Base-by-base conservation (phyloP, 768 basidiomycete species). In the Auricularia heimuer region DNA sequence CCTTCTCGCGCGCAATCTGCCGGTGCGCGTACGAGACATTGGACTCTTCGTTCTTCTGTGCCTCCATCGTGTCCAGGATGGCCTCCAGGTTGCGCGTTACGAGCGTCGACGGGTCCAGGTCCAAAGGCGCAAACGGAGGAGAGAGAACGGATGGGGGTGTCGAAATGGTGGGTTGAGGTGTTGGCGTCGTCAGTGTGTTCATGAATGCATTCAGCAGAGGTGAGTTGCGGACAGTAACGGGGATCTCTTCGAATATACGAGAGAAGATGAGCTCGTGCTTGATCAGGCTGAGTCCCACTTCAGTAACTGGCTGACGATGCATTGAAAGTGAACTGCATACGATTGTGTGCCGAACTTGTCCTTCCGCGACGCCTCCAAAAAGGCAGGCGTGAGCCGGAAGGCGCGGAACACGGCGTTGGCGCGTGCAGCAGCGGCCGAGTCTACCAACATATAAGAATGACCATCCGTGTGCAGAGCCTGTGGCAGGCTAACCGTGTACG, bases 321-420 rank as follows among this genome's bases (percentile, higher is more conserved):
- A 12, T 44, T 35, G 36, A 35, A 36, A 29, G 2, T 47, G 39
- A 14, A 2, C 36, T 24, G 70, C 83, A 74, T 74, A 94, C 94
- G 90, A 91, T 70, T 86, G 76, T 2, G 89, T 83, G 74, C 88
- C 92, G 78, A 97, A 96, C 74, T 88, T 93, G 58, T 83, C 82
- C 72, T 82, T 86, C 75, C 87, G 91, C 76, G 89, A 85, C 2
- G 92, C 94, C 68, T 86, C 86, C 76, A 92, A 77, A 75, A 94
- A 96, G 18, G 85, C 79, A 56, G 83, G 76, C 51, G 91, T 92
- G 70, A 98, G 79, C 68, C 86, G 83, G 80, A 91, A 98, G 51
- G 94, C 95, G 65, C 89, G 88, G 80, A 98, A 90, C 34, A 89
- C 87, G 56, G 92, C 86, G 72, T 90, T 94, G 58, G 92, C 93